Base-by-base conservation (phyloP, 352 stramenopile genomes). In the Blastocystis sp. region DNA sequence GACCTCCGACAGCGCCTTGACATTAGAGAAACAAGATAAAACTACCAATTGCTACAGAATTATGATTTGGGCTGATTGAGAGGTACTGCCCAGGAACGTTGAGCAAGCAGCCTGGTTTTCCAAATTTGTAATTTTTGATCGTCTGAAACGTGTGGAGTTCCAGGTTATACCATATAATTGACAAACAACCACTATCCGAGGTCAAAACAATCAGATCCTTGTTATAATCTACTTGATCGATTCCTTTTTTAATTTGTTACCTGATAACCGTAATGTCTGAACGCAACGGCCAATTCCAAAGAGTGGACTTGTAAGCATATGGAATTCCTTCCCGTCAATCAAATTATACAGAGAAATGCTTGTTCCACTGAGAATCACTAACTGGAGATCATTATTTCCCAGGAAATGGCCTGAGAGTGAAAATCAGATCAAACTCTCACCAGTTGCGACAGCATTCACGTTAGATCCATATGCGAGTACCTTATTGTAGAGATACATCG, bases 141-240 rank as follows among this genome's bases (percentile, higher is more conserved):
- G 43, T 45, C n/a, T 45, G 59, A 26, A 85, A 85, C 9, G 53
- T 16, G 16, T 68, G 37, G 18, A 24, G 68, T 13, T 47, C 20
- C 13, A 53, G 59, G 9, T 68, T 53, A 24, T 85, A 85, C 63
- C 63, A 50, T 37, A 85, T 37, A 47, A 85, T 85, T n/a, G 43
- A 85, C 4, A 85, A 37, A 47, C 55, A 85, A 11, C 73, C 73
- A 65, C 73, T 85, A 66, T 85, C 73, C n/a, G 73, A 85, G 6
- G 73, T 85, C 24, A 85, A 34, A 34, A 62, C 73, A 43, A 85
- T 30, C 16, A 66, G 53, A 43, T 85, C 73, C 50, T 85, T 85
- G 13, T 39, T 54, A 53, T 85, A 65, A 47, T 85, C 73, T 85
- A 50, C 20, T 37, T 13, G 26, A 53, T 34, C 30, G 53, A 85